A percentile compares a stretch with the other conserved stretches of the same genome.
Conservation (phyloP, 257 asterid species). For the Penstemon davidsonii region DNA sequence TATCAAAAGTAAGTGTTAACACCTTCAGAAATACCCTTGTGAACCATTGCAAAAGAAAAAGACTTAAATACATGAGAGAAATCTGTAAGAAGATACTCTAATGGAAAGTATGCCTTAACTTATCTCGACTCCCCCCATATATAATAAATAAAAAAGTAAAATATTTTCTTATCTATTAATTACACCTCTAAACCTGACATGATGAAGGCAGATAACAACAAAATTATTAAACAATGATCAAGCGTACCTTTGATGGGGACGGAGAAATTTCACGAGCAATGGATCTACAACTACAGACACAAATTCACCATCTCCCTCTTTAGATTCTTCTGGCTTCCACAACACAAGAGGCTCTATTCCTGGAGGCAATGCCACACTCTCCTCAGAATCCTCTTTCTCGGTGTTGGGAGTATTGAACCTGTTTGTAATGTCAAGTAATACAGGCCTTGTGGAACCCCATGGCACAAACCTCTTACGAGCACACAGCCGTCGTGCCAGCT, state of each 20-base stretch:
- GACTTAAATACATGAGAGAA: constrained; percentile 14
- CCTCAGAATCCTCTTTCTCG: constrained; percentile 52
- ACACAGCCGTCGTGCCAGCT: constrained; percentile 68
- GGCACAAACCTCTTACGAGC: constrained; percentile 96
- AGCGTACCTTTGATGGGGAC: constrained; percentile 92
- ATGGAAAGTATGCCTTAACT: constrained; percentile 13
- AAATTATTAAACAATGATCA: constrained; percentile 12
- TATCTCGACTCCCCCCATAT: constrained; percentile 11
- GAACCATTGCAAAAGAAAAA: constrained; percentile 14
- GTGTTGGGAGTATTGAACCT: constrained; percentile 39
- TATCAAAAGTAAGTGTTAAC: constrained; percentile 23
- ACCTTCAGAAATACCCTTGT: not conserved
- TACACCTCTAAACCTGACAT: constrained; percentile 10
- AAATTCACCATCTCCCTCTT: constrained; percentile 35
- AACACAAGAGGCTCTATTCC: constrained; percentile 85
- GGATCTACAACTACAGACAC: constrained; percentile 64
- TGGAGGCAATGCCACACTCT: constrained; percentile 61
- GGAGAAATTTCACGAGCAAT: constrained; percentile 85
- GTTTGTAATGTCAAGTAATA: constrained; percentile 63
- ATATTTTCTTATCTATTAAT: not conserved
- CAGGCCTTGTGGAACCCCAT: constrained; percentile 88
- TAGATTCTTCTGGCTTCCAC: constrained; percentile 77
- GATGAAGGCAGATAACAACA: constrained; percentile 16
- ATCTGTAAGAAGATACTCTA: constrained; percentile 13
- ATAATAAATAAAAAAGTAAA: not conserved